These are phyloP conservation scores for Dalbergia cultrata DNA, from an alignment of 306 rosid genomes.

Conservation along the genomic window DNA sequence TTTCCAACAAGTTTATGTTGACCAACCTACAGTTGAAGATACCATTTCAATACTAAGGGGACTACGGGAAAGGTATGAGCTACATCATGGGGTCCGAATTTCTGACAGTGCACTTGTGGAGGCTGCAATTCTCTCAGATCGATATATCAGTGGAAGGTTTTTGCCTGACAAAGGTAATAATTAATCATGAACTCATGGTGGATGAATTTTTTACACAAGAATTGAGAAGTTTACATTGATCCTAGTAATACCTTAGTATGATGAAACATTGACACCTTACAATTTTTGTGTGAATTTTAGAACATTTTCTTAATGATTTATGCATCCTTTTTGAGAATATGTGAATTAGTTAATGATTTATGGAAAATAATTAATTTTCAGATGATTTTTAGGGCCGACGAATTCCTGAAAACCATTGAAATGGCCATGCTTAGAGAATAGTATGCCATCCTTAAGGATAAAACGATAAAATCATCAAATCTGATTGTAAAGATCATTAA, in stretches of 20 bases:
- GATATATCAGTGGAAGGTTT: conserved; percentile 96
- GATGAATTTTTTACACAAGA: conserved; percentile 7
- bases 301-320: conserved; percentile 16
- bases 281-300: neutral
- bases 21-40: conserved; percentile 91
- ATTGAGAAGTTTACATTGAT: conserved; percentile 26
- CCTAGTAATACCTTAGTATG: neutral
- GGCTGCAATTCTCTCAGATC: conserved; percentile 95
- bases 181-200: neutral
- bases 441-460: neutral
- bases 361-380: neutral
- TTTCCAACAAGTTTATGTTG: conserved; percentile 98
- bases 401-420: conserved; percentile 1
- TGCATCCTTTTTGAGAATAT: conserved; percentile 4
- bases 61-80: conserved; percentile 92
- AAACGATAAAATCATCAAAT: conserved; percentile 14
- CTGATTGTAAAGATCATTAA: conserved; percentile 6
- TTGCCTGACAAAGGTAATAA: conserved; percentile 94
- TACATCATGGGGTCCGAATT: conserved; percentile 98
- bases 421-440: neutral
- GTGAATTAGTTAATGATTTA: neutral
- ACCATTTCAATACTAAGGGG: conserved; percentile 94
- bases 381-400: conserved; percentile 1
- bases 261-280: neutral
- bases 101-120: conserved; percentile 97